These are phyloP conservation scores for Brassica napus DNA, from an alignment of 345 rosid species.

Conservation along the genomic window Da-Ae NC_063437.1:14809501-14810000, in stretches of 20 bases:
- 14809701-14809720: constrained; percentile 54
- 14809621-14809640: constrained; percentile 63
- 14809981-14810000: neutral
- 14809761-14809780: constrained; percentile 58
- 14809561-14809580: constrained; percentile 86
- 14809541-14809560: constrained; percentile 76
- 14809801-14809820: neutral
- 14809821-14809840: neutral
- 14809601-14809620: constrained; percentile 67
- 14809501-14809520: constrained; percentile 44
- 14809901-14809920: constrained; percentile 12
- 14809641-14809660: constrained; percentile 50
- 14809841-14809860: constrained; percentile 18
- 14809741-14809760: constrained; percentile 54
- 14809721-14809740: constrained; percentile 75
- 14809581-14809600: constrained; percentile 72
- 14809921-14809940: neutral
- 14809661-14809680: constrained; percentile 64
- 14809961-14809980: neutral
- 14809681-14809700: constrained; percentile 55
- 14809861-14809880: constrained; percentile 11
- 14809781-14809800: constrained; percentile 59
- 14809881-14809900: constrained; percentile 22
- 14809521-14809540: constrained; percentile 55
- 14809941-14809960: neutral